A percentile compares a stretch with the other conserved stretches of the same genome.
These are phyloP conservation scores for Fragaria iinumae DNA, from an alignment of 306 rosid species.

Conservation along the genomic window DNA sequence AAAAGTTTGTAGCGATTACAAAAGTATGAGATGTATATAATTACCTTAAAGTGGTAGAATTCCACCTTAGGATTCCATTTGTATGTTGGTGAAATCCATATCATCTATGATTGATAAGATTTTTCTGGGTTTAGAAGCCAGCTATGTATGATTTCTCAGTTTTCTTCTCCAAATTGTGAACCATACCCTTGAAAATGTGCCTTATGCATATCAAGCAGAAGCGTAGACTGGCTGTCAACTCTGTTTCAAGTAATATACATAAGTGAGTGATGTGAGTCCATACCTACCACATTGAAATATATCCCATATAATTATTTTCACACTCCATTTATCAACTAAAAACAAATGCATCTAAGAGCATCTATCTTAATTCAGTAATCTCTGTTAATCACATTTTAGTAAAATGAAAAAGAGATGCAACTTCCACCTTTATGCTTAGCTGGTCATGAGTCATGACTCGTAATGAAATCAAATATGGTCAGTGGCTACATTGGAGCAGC, in stretches of 20 bases:
- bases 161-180: not conserved
- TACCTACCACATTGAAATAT: not conserved
- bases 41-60: not conserved
- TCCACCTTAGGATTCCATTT: not conserved
- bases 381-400: not conserved
- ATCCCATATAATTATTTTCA: not conserved
- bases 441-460: not conserved
- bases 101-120: not conserved
- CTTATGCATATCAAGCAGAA: not conserved
- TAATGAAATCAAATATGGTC: too few relatives aligned
- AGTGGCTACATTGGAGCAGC: not conserved
- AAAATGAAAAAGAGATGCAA: not conserved
- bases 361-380: not conserved
- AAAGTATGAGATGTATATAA: too few relatives aligned
- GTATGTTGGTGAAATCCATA: not conserved
- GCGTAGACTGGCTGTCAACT: not conserved
- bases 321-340: not conserved
- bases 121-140: not conserved
- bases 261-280: not conserved
- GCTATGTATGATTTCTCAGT: not conserved
- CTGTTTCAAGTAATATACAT: not conserved
- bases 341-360: not conserved
- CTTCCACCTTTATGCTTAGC: not conserved
- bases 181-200: not conserved
- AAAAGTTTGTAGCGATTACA: too few relatives aligned